Evolutionary conservation across 2,329 filamentous ascomycete genomes (phyloP), one percentile per base, ranked within the genome.

Genomic region (Penicillium fuscoglaucum): DNA sequence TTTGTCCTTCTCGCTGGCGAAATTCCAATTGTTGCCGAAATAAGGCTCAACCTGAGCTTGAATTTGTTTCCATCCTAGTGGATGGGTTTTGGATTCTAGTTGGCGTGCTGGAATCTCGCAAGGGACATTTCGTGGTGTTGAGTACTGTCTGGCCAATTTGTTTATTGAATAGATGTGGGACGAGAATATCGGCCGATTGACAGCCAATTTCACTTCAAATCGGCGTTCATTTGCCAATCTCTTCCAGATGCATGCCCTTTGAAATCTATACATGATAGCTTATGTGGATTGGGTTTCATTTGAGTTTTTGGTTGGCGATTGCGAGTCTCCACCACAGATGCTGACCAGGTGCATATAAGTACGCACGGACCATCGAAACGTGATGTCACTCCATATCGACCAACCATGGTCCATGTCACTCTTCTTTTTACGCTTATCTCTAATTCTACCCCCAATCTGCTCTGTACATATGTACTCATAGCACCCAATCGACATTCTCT

Each of bases 41-140:
- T 59, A 63, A 6, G 64, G 64, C 35, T 65, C 64, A 47, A 65
- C 53, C 26, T 57, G 39, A 2, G 51, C 44, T 45, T 66, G 64
- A 2, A 66, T 63, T 2, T 10, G 33, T 17, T 61, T 51, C 61
- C 59, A 64, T 50, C 62, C 62, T 37, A 61, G 44, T 21, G 51
- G 39, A 45, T 65, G 64, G 2, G 39, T 49, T 41, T 61, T 65
- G 0, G 54, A 58, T 49, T 65, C 51, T 21, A 66, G 51, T 26
- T 45, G 55, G 28, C 50, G 52, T 2, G 56, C 43, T 29, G 54
- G 31, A 24, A 61, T 40, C 39, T 55, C 57, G 3, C 43, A 52
- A 29, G 59, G 46, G 31, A 17, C 5, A 29, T 55, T 52, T 41
- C n/a, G 26, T n/a, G 33, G 21, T 47, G 51, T 57, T 5, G 57